Evolutionary conservation across 495 filamentous ascomycete species (phyloP).

Genomic region (Darksidea phi): DNA sequence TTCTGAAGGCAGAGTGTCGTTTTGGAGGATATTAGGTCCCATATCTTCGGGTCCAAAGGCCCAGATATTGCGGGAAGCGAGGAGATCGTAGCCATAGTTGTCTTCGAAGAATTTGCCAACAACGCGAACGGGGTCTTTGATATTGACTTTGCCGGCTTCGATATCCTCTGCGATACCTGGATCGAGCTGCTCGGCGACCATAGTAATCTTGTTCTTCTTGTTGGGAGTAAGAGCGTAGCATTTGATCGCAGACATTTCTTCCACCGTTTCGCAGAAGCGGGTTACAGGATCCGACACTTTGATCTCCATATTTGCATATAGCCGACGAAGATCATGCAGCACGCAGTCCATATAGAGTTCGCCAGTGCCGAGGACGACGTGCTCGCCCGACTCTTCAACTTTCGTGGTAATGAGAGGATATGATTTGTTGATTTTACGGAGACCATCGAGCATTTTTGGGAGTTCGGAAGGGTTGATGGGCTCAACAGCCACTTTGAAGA

Average conservation of each 20-base stretch:
- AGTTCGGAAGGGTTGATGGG: conserved; percentile 97
- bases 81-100: conserved; percentile 93
- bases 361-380: conserved; percentile 90
- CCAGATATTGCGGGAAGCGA: conserved; percentile 94
- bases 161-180: conserved; percentile 95
- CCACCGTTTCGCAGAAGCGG: conserved; percentile 96
- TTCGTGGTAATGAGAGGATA: conserved; percentile 95
- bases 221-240: conserved; percentile 97
- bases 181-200: conserved; percentile 94
- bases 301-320: conserved; percentile 99
- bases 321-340: conserved; percentile 83
- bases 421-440: conserved; percentile 95
- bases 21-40: conserved; percentile 93
- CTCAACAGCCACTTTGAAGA: conserved; percentile 96
- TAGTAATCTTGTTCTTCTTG: conserved; percentile 98
- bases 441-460: conserved; percentile 98
- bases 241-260: conserved; percentile 94
- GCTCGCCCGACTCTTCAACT: conserved; percentile 98
- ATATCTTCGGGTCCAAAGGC: conserved; percentile 96
- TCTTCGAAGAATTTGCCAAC: conserved; percentile 97
- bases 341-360: conserved; percentile 99
- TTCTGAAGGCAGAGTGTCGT: conserved; percentile 87
- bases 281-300: conserved; percentile 98
- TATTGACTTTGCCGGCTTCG: conserved; percentile 82
- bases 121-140: conserved; percentile 88